Percentiles rank a stretch among this genome's conserved stretches.
Conservation (phyloP, 306 rosid species). For the Glycine soja region DNA sequence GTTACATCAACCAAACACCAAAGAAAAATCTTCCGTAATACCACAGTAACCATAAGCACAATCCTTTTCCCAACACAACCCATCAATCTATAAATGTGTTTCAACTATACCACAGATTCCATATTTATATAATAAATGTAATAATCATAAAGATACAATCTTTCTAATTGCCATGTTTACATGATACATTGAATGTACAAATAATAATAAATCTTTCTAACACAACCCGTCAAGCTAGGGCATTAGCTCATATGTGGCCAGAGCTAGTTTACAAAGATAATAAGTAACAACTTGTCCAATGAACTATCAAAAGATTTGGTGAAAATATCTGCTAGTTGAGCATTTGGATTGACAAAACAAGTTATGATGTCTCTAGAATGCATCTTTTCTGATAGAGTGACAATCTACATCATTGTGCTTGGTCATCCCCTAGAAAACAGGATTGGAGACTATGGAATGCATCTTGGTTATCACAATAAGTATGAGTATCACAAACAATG, state of each 20-base stretch:
- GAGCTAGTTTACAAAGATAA: slow-evolving; percentile 1
- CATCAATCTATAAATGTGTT: neutral
- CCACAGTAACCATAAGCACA: neutral
- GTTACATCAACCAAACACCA: slow-evolving; percentile 10
- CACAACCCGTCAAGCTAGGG: neutral
- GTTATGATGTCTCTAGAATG: neutral
- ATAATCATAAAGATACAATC: neutral
- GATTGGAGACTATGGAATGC: neutral
- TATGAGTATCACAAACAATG: neutral
- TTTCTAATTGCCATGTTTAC: neutral
- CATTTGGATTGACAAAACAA: neutral
- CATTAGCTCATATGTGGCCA: neutral
- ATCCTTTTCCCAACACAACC: neutral
- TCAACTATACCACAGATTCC: neutral
- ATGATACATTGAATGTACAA: neutral
- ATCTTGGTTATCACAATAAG: neutral
- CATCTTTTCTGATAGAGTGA: neutral
- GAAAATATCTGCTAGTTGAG: too few species aligned
- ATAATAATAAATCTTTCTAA: slow-evolving; percentile 1
- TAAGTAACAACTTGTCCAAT: neutral
- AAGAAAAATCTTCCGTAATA: neutral
- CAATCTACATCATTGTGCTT: neutral
- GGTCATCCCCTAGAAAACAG: neutral
- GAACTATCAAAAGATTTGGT: too few species aligned
- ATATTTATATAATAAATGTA: neutral